phyloP scores from a whole-genome alignment of 2,329 filamentous ascomycete species.

The Colletotrichum tropicale region DNA sequence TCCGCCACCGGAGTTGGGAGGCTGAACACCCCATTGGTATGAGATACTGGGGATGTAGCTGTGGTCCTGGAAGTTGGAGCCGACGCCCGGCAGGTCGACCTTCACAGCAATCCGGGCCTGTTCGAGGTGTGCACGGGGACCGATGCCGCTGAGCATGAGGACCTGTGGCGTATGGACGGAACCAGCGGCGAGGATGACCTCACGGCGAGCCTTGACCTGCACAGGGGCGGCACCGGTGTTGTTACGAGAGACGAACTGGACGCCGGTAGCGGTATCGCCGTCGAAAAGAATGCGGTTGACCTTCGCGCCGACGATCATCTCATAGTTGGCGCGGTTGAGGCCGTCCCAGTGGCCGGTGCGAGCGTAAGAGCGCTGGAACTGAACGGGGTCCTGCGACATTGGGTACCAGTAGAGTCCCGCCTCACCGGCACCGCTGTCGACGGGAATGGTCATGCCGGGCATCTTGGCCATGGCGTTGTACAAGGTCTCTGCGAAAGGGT shows the following conservation, averaged over 20 bases:
- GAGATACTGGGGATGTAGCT: constrained; percentile 26
- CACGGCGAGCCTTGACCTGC: constrained; percentile 31
- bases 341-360: constrained; percentile 29
- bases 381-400: constrained; percentile 25
- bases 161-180: constrained; percentile 42
- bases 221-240: constrained; percentile 21
- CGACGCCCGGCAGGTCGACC: constrained; percentile 48
- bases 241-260: constrained; percentile 28
- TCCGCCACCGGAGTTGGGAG: not conserved
- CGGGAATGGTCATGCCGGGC: constrained; percentile 26
- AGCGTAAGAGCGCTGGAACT: constrained; percentile 26
- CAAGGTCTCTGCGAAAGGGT: constrained; percentile 10
- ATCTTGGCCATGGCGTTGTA: constrained; percentile 29
- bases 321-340: constrained; percentile 27
- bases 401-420: constrained; percentile 30
- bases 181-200: constrained; percentile 41
- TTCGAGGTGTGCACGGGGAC: constrained; percentile 36
- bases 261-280: constrained; percentile 27
- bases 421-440: constrained; percentile 27
- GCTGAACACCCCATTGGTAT: constrained; percentile 18
- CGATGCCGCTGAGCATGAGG: constrained; percentile 49
- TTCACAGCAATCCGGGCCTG: constrained; percentile 38
- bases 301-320: constrained; percentile 27
- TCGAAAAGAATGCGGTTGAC: constrained; percentile 26
- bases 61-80: constrained; percentile 45